Percentiles rank a stretch among this genome's conserved stretches.
Conservation (phyloP, 768 basidiomycete species). For the Grammothele lineata region DNA sequence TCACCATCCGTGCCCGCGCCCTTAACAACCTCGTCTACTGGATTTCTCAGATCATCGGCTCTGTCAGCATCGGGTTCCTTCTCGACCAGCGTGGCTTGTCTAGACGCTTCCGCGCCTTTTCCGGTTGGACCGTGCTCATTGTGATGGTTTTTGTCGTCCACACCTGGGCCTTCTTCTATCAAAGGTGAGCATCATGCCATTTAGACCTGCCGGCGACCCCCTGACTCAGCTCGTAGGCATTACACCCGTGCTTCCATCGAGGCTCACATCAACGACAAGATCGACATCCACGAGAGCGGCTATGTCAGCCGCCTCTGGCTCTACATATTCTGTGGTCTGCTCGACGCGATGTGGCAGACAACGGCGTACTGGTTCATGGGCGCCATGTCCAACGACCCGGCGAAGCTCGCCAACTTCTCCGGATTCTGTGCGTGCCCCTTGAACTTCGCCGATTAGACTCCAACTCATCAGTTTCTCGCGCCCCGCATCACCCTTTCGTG, state of each 20-base stretch:
- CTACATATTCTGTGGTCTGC: conserved; percentile 68
- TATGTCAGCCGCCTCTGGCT: conserved; percentile 57
- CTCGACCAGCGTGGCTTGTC: conserved; percentile 54
- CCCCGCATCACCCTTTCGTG: not conserved
- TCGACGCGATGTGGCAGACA: conserved; percentile 86
- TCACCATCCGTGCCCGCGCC: conserved; percentile 74
- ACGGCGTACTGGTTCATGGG: conserved; percentile 82
- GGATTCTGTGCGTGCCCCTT: conserved; percentile 64
- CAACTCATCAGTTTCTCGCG: not conserved
- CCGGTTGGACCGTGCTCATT: conserved; percentile 61
- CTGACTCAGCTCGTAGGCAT: conserved; percentile 27
- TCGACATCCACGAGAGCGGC: conserved; percentile 54
- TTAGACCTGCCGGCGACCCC: not conserved
- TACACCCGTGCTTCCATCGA: no score
- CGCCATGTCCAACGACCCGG: conserved; percentile 80
- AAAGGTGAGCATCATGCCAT: conserved; percentile 19
- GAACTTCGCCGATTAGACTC: no score
- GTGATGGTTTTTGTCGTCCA: conserved; percentile 65
- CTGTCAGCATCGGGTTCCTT: conserved; percentile 62
- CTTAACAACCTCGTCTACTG: conserved; percentile 80
- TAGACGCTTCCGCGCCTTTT: conserved; percentile 68
- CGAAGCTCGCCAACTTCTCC: conserved; percentile 73
- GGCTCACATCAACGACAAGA: conserved; percentile 37
- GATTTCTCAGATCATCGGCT: conserved; percentile 74
- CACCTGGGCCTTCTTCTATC: conserved; percentile 62